A percentile compares a stretch with the other conserved stretches of the same genome.
These are phyloP conservation scores for Plectranthus barbatus DNA, from an alignment of 257 asterid species.

Conservation along the genomic window DNA sequence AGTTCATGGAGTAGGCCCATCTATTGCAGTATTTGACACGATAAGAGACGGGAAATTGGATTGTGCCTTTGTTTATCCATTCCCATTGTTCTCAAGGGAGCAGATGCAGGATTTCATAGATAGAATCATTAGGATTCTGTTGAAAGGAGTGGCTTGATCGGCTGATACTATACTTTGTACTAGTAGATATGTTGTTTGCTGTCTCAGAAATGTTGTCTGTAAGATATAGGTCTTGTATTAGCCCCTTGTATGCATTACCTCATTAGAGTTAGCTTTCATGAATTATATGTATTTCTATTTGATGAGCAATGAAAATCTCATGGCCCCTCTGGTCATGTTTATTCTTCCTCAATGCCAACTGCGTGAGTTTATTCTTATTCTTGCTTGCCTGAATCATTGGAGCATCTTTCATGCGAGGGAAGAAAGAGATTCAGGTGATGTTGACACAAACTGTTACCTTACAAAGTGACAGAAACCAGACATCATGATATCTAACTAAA, in stretches of 20 bases:
- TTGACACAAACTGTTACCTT: not conserved
- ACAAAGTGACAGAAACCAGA: not conserved
- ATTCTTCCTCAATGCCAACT: too few relatives aligned
- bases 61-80: conserved; percentile 75
- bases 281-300: not conserved
- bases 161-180: not conserved
- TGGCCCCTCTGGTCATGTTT: not conserved
- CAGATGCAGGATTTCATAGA: conserved; percentile 62
- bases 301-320: not conserved
- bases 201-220: not conserved
- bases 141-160: conserved; percentile 23
- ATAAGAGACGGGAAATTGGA: conserved; percentile 58
- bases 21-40: conserved; percentile 64
- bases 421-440: not conserved
- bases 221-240: not conserved
- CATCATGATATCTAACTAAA: not conserved
- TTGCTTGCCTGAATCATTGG: not conserved
- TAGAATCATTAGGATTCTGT: conserved; percentile 46
- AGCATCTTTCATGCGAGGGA: not conserved
- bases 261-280: not conserved
- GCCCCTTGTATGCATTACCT: not conserved
- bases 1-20: conserved; percentile 83
- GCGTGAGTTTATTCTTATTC: too few relatives aligned
- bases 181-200: not conserved
- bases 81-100: conserved; percentile 78